Evolutionary conservation across 306 rosid genomes (phyloP).

Genomic region (Lathyrus aphaca): DNA sequence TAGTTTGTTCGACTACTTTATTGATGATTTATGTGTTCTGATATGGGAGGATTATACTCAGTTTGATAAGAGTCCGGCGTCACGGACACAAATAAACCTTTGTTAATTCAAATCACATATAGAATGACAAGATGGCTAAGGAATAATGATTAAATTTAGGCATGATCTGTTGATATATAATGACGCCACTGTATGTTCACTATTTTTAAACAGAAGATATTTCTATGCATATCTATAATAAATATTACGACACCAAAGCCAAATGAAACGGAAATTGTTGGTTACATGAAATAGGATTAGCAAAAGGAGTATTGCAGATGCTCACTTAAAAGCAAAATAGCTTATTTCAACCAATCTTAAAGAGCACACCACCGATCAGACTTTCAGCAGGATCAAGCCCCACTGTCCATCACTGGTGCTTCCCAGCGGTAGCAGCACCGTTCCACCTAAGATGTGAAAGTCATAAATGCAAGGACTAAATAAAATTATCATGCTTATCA

Average conservation of each 20-base stretch:
- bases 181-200: too few relatives aligned
- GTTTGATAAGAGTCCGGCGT: neutral
- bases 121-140: constrained; percentile 12
- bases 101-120: constrained; percentile 1
- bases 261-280: constrained; percentile 1
- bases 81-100: neutral
- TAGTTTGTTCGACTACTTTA: constrained; percentile 42
- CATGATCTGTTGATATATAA: too few relatives aligned
- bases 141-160: constrained; percentile 17
- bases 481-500: neutral
- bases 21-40: constrained; percentile 25
- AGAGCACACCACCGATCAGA: neutral
- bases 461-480: neutral
- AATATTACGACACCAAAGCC: neutral
- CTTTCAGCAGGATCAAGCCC: neutral
- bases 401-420: neutral
- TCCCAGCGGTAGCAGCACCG: constrained; percentile 1
- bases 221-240: neutral
- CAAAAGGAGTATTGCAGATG: constrained; percentile 2
- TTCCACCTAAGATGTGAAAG: constrained; percentile 14
- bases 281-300: neutral
- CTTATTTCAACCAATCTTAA: neutral
- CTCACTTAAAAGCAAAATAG: constrained; percentile 8
- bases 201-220: neutral
- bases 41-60: constrained; percentile 1